phyloP scores from a whole-genome alignment of 257 asterid genomes.

The Mitragyna speciosa region DNA sequence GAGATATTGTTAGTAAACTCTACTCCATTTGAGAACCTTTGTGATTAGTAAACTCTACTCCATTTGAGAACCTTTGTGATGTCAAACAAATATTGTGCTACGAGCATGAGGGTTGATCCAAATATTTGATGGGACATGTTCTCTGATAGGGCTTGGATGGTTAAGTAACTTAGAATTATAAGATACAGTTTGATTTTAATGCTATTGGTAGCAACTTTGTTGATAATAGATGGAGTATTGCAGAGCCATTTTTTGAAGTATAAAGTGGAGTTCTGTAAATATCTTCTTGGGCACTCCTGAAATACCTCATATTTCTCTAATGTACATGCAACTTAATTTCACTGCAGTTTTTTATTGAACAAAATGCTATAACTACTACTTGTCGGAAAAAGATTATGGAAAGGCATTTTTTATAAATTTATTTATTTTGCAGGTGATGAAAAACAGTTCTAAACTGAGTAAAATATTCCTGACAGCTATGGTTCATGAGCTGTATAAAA shows the following conservation, averaged over 20 bases:
- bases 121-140: not conserved
- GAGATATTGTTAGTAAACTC: not conserved
- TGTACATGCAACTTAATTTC: too few species aligned
- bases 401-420: not conserved
- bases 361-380: not conserved
- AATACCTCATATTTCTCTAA: not conserved
- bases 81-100: not conserved
- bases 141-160: not conserved
- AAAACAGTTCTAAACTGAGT: conserved; percentile 66
- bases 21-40: not conserved
- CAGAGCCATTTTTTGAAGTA: not conserved
- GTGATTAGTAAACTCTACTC: not conserved
- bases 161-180: not conserved
- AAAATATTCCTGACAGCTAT: conserved; percentile 94
- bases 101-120: not conserved
- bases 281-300: not conserved
- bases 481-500: conserved; percentile 90
- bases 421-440: conserved; percentile 64
- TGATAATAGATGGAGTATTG: not conserved
- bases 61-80: not conserved
- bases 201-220: not conserved
- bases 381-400: too few species aligned
- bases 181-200: not conserved
- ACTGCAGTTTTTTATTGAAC: not conserved
- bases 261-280: not conserved